Base-by-base conservation (phyloP, 495 filamentous ascomycete genomes). In the Penicillium maclennaniae region DNA sequence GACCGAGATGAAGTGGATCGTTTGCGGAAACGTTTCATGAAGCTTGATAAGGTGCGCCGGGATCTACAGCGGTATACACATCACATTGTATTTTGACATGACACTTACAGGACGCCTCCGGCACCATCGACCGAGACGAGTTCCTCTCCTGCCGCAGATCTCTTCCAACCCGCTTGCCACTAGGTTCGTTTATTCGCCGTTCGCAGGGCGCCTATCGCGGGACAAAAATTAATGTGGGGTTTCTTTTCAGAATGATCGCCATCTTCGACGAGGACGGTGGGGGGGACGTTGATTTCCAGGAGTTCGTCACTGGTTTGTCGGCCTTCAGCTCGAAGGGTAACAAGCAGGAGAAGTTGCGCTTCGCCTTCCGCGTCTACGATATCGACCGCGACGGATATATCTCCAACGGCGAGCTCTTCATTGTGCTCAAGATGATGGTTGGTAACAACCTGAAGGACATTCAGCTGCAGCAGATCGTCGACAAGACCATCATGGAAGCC, bases 401-500 rank as follows among this genome's bases (percentile, higher is more conserved):
- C 62, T 93, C 88, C 75, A 99, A 99, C 72, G 93, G 93, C 54
- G 93, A 99, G 77, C 79, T 99, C 40, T 99, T 97, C 70, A 97
- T 99, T 66, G 93, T 99, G 63, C 78, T 99, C 58, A 99, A 99
- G 85, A 99, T 99, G 93, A 99, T 99, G 93, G 93, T 99, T 55
- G 93, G 93, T 42, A 97, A 91, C 75, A 99, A 99, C 74, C 74
- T 99, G 65, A 99, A 99, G 82, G 95, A 99, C 68, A 87, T 95
- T 73, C 93, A 99, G 74, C 75, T 99, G 72, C 93, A 99, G 73
- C 93, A 81, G 69, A 81, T 81, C 45, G 93, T 99, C 54, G 93
- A 99, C 75, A 99, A 99, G 83, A 99, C 93, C 47, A 99, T 99
- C 66, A 97, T 97, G 93, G 93, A 99, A 76, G 95, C 93, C 41